Evolutionary conservation across 2,329 filamentous ascomycete species (phyloP), one percentile per base, ranked within the genome.

Genomic region (Iodosphaeria phyllophila): DNA sequence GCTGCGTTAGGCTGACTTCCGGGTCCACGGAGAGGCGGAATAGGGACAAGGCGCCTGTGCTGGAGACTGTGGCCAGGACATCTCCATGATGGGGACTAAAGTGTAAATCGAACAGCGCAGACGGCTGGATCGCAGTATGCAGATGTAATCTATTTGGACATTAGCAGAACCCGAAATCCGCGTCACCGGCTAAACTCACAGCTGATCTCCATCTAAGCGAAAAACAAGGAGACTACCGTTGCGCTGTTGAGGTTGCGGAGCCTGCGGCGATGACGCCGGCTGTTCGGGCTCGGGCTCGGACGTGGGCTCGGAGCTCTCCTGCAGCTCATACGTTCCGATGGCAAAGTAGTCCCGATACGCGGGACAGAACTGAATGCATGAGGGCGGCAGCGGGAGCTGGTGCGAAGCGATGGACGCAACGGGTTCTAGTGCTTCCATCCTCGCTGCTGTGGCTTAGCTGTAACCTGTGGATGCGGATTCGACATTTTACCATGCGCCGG

Each of bases 261-360:
- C 21, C 4, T 33, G 17, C 26, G 32, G 28, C 34, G 39, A 28
- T 17, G 13, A 16, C 15, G 34, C 24, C 8, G 28, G 16, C 38
- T 39, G 37, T 15, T 37, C 33, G 4, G 32, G 35, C 9, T 36
- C 34, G 3, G 19, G 14, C 17, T 16, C 15, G 24, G 8, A 20
- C 6, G 18, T 31, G 5, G 28, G 26, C 21, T 30, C 18, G 6
- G 48, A 39, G 24, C 56, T 43, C 31, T 60, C 59, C 32, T 82
- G 56, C 15, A 92, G 60, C 32, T 75, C 67, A 48, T 93, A 93
- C 2, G 84, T 92, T 19, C 84, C 86, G 23, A 92, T 64, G 1
- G 91, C 57, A 35, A 92, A 73, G 40, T 74, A 67, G 0, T 69
- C 51, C 0, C 67, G 64, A 29, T 68, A 43, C 1, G 49, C 46